Base-by-base conservation (phyloP, 2,329 filamentous ascomycete species). In the Fusarium proliferatum region DNA sequence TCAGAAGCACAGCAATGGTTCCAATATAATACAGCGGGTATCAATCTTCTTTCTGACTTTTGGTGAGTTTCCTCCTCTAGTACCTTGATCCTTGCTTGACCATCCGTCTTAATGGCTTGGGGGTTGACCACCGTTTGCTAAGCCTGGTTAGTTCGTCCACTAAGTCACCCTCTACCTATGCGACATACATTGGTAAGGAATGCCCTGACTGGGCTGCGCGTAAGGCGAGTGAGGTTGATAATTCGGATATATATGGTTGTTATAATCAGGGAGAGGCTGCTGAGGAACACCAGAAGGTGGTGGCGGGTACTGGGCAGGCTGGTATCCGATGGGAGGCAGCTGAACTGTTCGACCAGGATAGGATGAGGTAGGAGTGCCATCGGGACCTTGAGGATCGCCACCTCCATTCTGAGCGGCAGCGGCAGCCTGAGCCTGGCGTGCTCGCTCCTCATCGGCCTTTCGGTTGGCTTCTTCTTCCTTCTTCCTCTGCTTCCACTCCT, bases 401-500 rank as follows among this genome's bases (percentile, higher is more conserved):
- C 81, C 84, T 62, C 85, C 85, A 57, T 87, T 88, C 73, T 88
- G 86, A 15, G 86, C 86, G 38, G 87, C 86, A 10, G 88, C 91
- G 36, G 89, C 89, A 16, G 82, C 82, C 41, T 42, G 41, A 5
- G 81, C 82, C 62, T 78, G 78, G 55, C 87, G 89, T 82, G 91
- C 91, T 64, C 95, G 93, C 80, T 98, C 95, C 75, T 98, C 96
- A 82, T 98, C 96, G 15, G 71, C 72, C 64, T 74, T 74, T 43
- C 72, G 72, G n/a, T 69, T 71, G 23, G 72, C 72, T 43, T 98
- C 95, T 73, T 98, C 96, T 82, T 98, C 96, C 94, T 99, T 99
- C 90, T 98, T 98, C 80, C 96, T 94, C 43, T 94, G 94, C 86
- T 98, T 99, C 96, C 96, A 99, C 81, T 98, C 96, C 81, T 98